These are phyloP conservation scores for Breynia disticha DNA, from an alignment of 441 rosid species.

Conservation along the genomic window DNA sequence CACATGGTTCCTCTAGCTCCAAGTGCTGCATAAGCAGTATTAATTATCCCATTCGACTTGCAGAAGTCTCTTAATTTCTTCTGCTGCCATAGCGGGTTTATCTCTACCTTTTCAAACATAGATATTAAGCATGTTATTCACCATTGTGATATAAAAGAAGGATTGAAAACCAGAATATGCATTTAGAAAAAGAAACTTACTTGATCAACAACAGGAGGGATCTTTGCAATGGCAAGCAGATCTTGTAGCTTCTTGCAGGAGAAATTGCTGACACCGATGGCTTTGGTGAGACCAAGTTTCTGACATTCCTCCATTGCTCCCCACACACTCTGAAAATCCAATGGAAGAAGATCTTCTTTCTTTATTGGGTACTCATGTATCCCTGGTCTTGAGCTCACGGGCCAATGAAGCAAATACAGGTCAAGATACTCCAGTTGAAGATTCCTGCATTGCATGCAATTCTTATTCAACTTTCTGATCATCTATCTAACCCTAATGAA, in stretches of 20 bases:
- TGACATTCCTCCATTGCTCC: constrained; percentile 58
- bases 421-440: constrained; percentile 39
- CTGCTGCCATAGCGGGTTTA: constrained; percentile 40
- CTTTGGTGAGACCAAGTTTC: constrained; percentile 41
- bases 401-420: constrained; percentile 45
- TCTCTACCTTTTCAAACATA: constrained; percentile 23
- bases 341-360: constrained; percentile 29
- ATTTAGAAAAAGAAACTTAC: constrained; percentile 19
- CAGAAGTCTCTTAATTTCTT: constrained; percentile 31
- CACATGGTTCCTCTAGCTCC: constrained; percentile 28
- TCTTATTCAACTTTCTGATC: no score
- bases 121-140: not conserved
- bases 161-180: no score
- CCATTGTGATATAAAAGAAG: no score
- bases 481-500: no score
- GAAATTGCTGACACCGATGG: constrained; percentile 64
- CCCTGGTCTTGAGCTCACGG: constrained; percentile 37
- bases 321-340: constrained; percentile 47
- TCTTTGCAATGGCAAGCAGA: constrained; percentile 37
- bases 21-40: constrained; percentile 30
- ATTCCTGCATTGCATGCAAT: constrained; percentile 18
- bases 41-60: constrained; percentile 20
- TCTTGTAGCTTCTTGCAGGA: constrained; percentile 44
- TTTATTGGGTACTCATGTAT: constrained; percentile 27
- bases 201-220: constrained; percentile 57